A percentile compares a stretch with the other conserved stretches of the same genome.
These are phyloP conservation scores for Penicillium daleae DNA, from an alignment of 495 filamentous ascomycete species.

Conservation along the genomic window DNA sequence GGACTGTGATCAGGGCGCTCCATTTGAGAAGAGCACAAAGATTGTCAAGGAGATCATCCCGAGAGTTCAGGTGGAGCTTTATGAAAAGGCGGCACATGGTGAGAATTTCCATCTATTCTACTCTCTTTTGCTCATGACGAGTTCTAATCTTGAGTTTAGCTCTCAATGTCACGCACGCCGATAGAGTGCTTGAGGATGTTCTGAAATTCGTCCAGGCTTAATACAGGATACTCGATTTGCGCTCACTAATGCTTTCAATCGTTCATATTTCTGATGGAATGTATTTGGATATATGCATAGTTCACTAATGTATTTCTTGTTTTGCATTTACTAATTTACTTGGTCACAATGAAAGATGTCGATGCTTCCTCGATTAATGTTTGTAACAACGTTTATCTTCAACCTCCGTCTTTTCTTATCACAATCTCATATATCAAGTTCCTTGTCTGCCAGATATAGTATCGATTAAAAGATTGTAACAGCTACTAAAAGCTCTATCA, in stretches of 20 bases:
- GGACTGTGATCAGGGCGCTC: background rate
- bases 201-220: background rate
- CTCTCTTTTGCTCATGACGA: background rate
- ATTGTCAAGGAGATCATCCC: conserved; percentile 1
- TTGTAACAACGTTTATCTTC: too few species aligned
- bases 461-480: background rate
- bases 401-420: too few species aligned
- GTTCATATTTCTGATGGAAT: background rate
- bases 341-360: too few species aligned
- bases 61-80: conserved; percentile 1
- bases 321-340: background rate
- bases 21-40: conserved; percentile 1
- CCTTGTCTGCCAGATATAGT: background rate
- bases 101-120: background rate
- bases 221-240: background rate
- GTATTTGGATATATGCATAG: background rate
- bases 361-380: too few species aligned
- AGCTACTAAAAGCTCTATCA: background rate
- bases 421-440: too few species aligned
- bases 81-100: conserved; percentile 3
- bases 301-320: background rate
- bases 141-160: background rate
- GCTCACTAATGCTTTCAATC: background rate
- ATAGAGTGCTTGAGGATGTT: background rate
- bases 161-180: background rate